Percentiles rank a stretch among this genome's conserved stretches.
phyloP scores from a whole-genome alignment of 495 filamentous ascomycete genomes.

The Podospora comata region DNA sequence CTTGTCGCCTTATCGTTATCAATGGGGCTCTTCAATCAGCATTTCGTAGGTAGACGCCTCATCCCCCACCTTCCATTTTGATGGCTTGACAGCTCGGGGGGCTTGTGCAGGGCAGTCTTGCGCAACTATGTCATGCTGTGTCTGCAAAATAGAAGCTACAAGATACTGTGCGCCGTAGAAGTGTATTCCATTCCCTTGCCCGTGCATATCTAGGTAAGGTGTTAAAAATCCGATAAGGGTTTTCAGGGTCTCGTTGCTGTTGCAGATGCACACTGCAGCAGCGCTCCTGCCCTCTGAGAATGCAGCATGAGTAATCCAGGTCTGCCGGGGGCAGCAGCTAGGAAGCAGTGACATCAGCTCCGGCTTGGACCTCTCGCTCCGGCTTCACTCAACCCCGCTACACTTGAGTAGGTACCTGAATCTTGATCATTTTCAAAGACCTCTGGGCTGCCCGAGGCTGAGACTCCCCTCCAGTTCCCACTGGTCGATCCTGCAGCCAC shows the following conservation, averaged over 20 bases:
- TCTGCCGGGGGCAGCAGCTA: neutral
- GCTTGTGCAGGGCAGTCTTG: neutral
- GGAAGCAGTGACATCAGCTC: neutral
- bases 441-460: neutral
- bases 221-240: neutral
- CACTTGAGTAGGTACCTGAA: neutral
- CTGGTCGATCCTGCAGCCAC: neutral
- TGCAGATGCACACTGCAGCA: neutral
- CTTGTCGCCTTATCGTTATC: conserved; percentile 12
- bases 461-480: neutral
- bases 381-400: neutral
- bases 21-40: neutral
- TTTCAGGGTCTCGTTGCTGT: neutral
- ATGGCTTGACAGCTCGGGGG: neutral
- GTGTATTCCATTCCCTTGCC: neutral
- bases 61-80: conserved; percentile 1
- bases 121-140: neutral
- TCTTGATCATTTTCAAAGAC: neutral
- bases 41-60: neutral
- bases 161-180: neutral
- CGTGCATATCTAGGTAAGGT: too few relatives aligned
- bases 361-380: neutral
- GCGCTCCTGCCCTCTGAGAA: neutral
- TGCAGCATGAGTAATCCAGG: neutral
- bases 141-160: neutral